phyloP scores from a whole-genome alignment of 768 basidiomycete species.

The Harrya chromipes region DNA sequence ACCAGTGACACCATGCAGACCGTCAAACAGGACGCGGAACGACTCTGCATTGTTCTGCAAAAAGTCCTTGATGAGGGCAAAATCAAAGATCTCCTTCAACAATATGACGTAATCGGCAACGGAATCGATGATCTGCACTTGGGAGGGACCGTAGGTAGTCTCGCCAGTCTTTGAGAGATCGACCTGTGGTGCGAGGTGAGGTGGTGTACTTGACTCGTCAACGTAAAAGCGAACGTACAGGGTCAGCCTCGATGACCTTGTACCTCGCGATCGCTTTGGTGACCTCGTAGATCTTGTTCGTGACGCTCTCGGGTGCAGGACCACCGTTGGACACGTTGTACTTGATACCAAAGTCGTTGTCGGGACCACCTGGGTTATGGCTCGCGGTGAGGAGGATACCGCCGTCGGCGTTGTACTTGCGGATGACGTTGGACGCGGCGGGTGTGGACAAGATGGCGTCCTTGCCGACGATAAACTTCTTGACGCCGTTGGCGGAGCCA shows the following conservation, averaged over 20 bases:
- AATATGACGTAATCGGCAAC: slow-evolving; percentile 85
- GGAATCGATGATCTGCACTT: slow-evolving; percentile 91
- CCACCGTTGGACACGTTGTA: slow-evolving; percentile 98
- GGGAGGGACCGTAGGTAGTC: slow-evolving; percentile 73
- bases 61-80: slow-evolving; percentile 87
- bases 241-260: slow-evolving; percentile 74
- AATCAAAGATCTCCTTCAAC: slow-evolving; percentile 91
- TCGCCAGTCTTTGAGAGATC: slow-evolving; percentile 83
- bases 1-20: slow-evolving; percentile 94
- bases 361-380: slow-evolving; percentile 98
- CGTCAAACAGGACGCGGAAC: slow-evolving; percentile 92
- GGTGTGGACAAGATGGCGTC: slow-evolving; percentile 94
- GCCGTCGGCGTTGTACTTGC: slow-evolving; percentile 94
- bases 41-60: slow-evolving; percentile 62
- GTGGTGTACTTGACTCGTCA: neutral
- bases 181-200: slow-evolving; percentile 43
- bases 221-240: slow-evolving; percentile 47
- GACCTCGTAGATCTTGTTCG: slow-evolving; percentile 91
- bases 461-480: slow-evolving; percentile 89
- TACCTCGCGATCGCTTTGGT: slow-evolving; percentile 85
- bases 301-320: slow-evolving; percentile 93
- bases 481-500: slow-evolving; percentile 90
- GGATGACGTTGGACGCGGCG: slow-evolving; percentile 92
- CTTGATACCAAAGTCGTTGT: slow-evolving; percentile 98
- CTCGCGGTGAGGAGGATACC: slow-evolving; percentile 96